A percentile compares a stretch with the other conserved stretches of the same genome.
Evolutionary conservation across 352 stramenopile species (phyloP).

Genomic region (Phytophthora meadii): DNA sequence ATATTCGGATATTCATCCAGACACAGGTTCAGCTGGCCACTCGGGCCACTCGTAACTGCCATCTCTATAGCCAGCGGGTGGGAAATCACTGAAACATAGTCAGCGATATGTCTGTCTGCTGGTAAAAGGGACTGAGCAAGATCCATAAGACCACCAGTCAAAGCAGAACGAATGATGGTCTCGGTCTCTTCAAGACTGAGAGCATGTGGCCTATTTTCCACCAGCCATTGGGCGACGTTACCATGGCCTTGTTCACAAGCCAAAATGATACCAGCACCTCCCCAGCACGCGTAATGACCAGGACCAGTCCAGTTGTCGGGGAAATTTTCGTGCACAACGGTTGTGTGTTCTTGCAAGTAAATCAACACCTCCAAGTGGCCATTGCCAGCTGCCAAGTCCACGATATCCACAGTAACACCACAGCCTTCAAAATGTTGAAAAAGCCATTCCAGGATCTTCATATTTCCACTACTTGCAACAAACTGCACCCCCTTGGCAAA

Average conservation of each 20-base stretch:
- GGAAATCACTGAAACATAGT: neutral
- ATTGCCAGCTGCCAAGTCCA: neutral
- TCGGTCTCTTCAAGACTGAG: neutral
- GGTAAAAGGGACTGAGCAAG: neutral
- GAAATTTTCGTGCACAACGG: neutral
- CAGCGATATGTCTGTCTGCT: neutral
- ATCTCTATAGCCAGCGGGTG: neutral
- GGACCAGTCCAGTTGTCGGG: neutral
- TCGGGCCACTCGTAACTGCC: neutral
- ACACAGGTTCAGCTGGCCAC: neutral
- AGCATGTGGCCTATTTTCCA: neutral
- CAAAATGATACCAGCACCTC: neutral
- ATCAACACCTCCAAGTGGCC: neutral
- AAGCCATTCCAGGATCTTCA: neutral
- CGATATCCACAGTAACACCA: neutral
- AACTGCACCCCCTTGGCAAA: neutral
- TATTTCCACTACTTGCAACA: neutral
- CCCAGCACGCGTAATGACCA: neutral
- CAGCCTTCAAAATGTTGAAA: neutral
- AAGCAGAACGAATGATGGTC: neutral
- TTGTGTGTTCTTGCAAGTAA: neutral
- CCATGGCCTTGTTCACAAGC: neutral
- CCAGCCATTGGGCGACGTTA: neutral
- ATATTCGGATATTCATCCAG: too few species aligned
- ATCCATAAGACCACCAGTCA: neutral